Evolutionary conservation across 495 filamentous ascomycete genomes (phyloP), one percentile per base, ranked within the genome.

Genomic region (Xylaria venustula): DNA sequence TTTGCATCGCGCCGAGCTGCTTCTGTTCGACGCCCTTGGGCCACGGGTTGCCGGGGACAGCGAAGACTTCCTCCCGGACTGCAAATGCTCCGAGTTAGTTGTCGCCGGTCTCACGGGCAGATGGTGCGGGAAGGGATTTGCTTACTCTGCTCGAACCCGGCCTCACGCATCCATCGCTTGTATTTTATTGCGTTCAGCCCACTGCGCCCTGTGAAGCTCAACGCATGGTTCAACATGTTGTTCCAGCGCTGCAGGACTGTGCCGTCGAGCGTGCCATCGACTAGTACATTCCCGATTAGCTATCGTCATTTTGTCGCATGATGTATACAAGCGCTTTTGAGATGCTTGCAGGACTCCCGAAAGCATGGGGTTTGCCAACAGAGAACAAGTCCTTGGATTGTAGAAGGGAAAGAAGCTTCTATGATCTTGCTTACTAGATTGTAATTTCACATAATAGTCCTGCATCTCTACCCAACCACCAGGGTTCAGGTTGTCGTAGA

Each of bases 11-110:
- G 0, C 83, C 83, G 20, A 85, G 64, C 41, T 77, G 67, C 64
- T 83, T 84, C 53, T 80, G 54, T 11, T 73, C 69, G 45, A 64
- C 64, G 28, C 83, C 78, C 26, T 72, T 75, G 0, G 81, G 65
- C 84, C 84, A 86, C 7, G 81, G 71, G 19, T 81, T 80, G 34
- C 82, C 65, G 2, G 82, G 82, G 64, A 79, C 73, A 32, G 79
- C 78, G 53, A 79, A 81, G 26, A 60, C 62, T 41, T 71, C 66
- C 42, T 83, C 78, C 8, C 65, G 66, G 1, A 82, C 69, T 40
- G 37, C 14, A 11, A 40, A 40, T 12, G 14, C 14, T 40, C 15
- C 30, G 37, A 15, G 37, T 40, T 15, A 40, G 37, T 15, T 8
- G 15, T 40, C 6, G 37, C 37, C 7, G 3, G 7, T 40, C 15